Conservation (phyloP, 2,329 filamentous ascomycete species). For the Aaosphaeria pasadenensis region DNA sequence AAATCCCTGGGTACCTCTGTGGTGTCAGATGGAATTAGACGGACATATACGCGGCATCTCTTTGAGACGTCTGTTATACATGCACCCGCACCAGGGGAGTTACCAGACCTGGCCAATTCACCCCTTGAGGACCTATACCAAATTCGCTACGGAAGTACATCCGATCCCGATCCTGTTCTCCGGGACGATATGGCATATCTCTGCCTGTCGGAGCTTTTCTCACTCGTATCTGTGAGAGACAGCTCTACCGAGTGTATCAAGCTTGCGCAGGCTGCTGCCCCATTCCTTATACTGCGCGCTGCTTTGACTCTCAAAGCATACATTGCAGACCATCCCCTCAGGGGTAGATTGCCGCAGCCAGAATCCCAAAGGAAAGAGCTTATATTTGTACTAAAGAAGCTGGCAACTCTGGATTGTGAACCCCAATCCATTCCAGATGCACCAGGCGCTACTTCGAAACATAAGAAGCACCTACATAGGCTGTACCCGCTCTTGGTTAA, state of each 20-base stretch:
- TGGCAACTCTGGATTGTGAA: conserved; percentile 68
- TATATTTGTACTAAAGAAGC: conserved; percentile 63
- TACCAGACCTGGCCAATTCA: conserved; percentile 48
- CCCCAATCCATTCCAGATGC: conserved; percentile 63
- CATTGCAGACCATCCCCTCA: conserved; percentile 76
- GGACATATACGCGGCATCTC: conserved; percentile 69
- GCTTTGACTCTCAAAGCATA: conserved; percentile 80
- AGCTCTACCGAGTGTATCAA: conserved; percentile 47
- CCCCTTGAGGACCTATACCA: conserved; percentile 63
- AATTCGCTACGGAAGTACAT: conserved; percentile 68
- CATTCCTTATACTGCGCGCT: conserved; percentile 77
- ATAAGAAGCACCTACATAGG: conserved; percentile 72
- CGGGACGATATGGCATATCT: conserved; percentile 75
- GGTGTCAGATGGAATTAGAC: conserved; percentile 66
- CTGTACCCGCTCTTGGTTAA: conserved; percentile 75
- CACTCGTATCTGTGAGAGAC: conserved; percentile 53
- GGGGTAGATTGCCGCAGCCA: conserved; percentile 86
- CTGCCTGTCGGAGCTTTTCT: conserved; percentile 70
- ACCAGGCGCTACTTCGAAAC: conserved; percentile 19
- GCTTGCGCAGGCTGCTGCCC: conserved; percentile 72
- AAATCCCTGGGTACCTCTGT: conserved; percentile 65
- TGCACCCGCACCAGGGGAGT: conserved; percentile 59
- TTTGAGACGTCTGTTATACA: conserved; percentile 84
- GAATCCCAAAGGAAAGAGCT: conserved; percentile 77
- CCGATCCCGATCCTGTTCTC: conserved; percentile 61